phyloP scores from a whole-genome alignment of 2,329 filamentous ascomycete species.

The Aotearoamyces nothofagi region DNA sequence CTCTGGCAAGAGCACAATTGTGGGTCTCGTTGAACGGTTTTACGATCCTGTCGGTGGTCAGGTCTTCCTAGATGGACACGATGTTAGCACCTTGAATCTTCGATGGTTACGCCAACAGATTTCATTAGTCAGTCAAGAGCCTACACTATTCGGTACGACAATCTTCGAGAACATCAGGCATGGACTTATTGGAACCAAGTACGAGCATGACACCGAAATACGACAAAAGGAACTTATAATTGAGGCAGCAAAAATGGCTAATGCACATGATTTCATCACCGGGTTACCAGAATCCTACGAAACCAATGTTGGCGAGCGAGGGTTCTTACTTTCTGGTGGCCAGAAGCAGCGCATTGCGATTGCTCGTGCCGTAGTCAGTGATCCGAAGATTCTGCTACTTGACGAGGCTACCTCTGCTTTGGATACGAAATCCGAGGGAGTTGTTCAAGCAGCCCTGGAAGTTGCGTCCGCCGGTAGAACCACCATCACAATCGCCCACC shows the following conservation, averaged over 20 bases:
- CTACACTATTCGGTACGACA: constrained; percentile 75
- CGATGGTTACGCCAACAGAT: constrained; percentile 88
- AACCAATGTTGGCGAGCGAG: constrained; percentile 89
- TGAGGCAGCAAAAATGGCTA: constrained; percentile 76
- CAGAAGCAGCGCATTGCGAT: constrained; percentile 97
- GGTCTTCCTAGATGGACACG: constrained; percentile 68
- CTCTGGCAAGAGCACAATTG: constrained; percentile 87
- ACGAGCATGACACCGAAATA: constrained; percentile 53
- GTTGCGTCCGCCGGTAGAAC: constrained; percentile 74
- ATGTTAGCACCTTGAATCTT: constrained; percentile 70
- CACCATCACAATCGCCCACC: constrained; percentile 91
- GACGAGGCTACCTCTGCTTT: constrained; percentile 92
- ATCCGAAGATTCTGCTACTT: constrained; percentile 81
- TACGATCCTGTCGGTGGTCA: constrained; percentile 76
- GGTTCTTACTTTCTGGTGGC: constrained; percentile 82
- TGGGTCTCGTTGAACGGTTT: constrained; percentile 85
- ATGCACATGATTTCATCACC: constrained; percentile 84
- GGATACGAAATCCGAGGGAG: constrained; percentile 87
- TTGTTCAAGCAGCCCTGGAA: constrained; percentile 86
- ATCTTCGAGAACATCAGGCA: constrained; percentile 86
- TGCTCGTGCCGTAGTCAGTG: constrained; percentile 75
- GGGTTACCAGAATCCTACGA: constrained; percentile 77
- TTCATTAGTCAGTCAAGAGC: constrained; percentile 84
- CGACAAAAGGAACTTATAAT: constrained; percentile 56
- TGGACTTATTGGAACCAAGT: constrained; percentile 71